Evolutionary conservation across 805 yeast species (phyloP).

Genomic region (Kazachstania viticola): DNA sequence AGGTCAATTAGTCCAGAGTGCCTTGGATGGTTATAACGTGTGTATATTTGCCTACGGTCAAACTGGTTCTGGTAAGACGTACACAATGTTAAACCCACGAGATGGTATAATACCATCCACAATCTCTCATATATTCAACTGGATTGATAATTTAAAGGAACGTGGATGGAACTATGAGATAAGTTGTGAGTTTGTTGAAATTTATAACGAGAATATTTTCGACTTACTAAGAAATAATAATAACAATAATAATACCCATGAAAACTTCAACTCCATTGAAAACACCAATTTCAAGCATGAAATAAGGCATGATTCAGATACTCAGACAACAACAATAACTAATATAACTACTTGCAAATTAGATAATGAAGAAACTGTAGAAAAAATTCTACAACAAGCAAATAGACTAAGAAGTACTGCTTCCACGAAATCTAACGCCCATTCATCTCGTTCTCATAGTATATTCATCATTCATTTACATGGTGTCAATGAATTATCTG

Average conservation of each 20-base stretch:
- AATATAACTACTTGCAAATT: conserved; percentile 44
- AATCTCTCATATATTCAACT: conserved; percentile 53
- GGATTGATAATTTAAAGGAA: conserved; percentile 35
- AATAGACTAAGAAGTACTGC: conserved; percentile 62
- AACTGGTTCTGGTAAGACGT: conserved; percentile 92
- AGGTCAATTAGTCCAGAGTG: conserved; percentile 73
- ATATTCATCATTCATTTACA: conserved; percentile 54
- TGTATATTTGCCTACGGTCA: conserved; percentile 97
- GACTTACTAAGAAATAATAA: conserved; percentile 43
- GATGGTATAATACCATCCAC: conserved; percentile 82
- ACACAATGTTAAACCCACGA: conserved; percentile 62
- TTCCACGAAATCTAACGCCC: conserved; percentile 65
- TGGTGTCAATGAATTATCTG: conserved; percentile 43
- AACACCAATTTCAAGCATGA: conserved; percentile 37
- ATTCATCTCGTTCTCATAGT: conserved; percentile 87
- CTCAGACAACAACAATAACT: conserved; percentile 45
- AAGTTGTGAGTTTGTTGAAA: conserved; percentile 73
- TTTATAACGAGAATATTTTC: conserved; percentile 70
- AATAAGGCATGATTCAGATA: conserved; percentile 53
- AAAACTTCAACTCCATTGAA: too few species aligned
- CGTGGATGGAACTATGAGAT: conserved; percentile 55
- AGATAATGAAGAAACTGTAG: conserved; percentile 37
- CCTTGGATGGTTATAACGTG: conserved; percentile 81
- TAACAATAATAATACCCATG: conserved; percentile 3
- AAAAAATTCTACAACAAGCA: conserved; percentile 41